Evolutionary conservation across 768 basidiomycete genomes (phyloP).

Genomic region (Suillus subaureus): DNA sequence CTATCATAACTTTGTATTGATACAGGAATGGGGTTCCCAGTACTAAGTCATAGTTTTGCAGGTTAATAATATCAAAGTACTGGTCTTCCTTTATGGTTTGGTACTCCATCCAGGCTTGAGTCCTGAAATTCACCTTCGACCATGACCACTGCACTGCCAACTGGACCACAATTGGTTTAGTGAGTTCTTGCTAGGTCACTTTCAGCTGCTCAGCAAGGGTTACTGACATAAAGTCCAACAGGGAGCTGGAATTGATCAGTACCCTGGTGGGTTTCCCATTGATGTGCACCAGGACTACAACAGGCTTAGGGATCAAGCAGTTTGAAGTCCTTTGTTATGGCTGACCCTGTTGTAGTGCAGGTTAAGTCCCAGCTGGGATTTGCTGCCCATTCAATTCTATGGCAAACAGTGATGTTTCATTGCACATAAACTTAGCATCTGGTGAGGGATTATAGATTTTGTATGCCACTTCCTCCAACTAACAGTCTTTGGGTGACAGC

Average conservation of each 20-base stretch:
- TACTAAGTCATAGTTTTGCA: background rate
- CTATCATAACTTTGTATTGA: accelerated
- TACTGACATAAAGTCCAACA: background rate
- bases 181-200: no score
- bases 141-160: no score
- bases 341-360: accelerated
- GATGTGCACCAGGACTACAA: background rate
- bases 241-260: background rate
- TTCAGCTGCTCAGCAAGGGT: background rate
- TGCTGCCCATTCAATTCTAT: background rate
- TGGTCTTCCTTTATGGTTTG: no score
- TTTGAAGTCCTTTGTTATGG: background rate
- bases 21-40: background rate
- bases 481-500: no score
- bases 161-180: no score
- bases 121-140: no score
- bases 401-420: background rate
- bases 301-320: background rate
- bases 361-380: background rate
- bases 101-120: no score
- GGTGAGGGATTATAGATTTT: accelerated
- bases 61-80: background rate
- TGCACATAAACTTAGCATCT: no score
- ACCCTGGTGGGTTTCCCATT: background rate
- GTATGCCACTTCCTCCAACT: no score